A percentile compares a stretch with the other conserved stretches of the same genome.
phyloP scores from a whole-genome alignment of 768 basidiomycete genomes.

The Tricholoma hemisulphureum region DNA sequence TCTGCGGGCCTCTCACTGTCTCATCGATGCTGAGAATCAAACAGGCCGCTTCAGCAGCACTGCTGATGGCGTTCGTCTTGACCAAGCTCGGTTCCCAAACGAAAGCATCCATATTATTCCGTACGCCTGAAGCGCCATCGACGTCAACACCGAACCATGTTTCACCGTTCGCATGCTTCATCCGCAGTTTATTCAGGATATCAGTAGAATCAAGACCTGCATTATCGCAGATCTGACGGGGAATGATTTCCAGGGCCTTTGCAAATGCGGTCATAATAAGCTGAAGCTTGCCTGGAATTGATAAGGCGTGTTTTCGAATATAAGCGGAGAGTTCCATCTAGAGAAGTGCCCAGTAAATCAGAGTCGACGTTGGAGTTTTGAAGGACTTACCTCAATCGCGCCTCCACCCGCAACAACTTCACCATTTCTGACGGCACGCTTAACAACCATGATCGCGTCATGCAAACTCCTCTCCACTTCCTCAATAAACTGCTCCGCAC shows the following conservation, averaged over 20 bases:
- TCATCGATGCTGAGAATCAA: constrained; percentile 96
- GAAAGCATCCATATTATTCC: constrained; percentile 96
- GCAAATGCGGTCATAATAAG: constrained; percentile 94
- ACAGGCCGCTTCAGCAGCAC: constrained; percentile 95
- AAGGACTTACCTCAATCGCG: constrained; percentile 77
- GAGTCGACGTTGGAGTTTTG: not conserved
- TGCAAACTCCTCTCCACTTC: constrained; percentile 97
- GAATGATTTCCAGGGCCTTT: constrained; percentile 95
- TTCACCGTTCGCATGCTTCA: constrained; percentile 89
- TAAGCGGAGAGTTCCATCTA: constrained; percentile 98
- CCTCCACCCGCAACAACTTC: constrained; percentile 98
- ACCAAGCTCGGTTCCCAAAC: constrained; percentile 98
- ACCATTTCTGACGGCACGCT: constrained; percentile 92
- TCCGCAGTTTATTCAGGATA: constrained; percentile 93
- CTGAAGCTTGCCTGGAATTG: constrained; percentile 94
- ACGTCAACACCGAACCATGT: constrained; percentile 95
- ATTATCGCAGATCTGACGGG: constrained; percentile 97
- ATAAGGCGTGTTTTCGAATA: constrained; percentile 85
- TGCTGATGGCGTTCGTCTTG: constrained; percentile 92
- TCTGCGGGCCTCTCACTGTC: constrained; percentile 94
- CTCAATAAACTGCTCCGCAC: constrained; percentile 98
- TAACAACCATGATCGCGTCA: constrained; percentile 99
- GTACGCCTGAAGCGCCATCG: constrained; percentile 82
- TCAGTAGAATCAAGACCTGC: constrained; percentile 98
- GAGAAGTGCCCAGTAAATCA: not conserved